Evolutionary conservation across 1,284 basidiomycete genomes (phyloP).

Genomic region (Anthracocystis walkeri): DNA sequence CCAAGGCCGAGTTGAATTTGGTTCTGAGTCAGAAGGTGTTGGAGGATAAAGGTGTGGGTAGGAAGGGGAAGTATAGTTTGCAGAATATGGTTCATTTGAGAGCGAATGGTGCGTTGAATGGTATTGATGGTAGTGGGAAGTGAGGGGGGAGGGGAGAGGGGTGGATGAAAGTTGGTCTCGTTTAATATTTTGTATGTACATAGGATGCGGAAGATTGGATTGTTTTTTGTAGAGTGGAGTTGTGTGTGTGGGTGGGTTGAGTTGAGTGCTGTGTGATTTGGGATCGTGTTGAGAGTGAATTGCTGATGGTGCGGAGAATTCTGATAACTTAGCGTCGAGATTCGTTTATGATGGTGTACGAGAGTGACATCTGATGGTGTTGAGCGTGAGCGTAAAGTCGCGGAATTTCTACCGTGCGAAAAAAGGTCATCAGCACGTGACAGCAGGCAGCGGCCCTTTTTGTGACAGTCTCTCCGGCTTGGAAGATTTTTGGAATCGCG

Average conservation of each 20-base stretch:
- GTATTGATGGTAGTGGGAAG: constrained; percentile 43
- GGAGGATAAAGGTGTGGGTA: constrained; percentile 50
- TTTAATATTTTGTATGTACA: constrained; percentile 8
- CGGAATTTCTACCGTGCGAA: background rate
- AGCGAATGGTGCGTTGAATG: constrained; percentile 62
- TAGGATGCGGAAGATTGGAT: background rate
- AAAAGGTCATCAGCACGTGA: constrained; percentile 1
- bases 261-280: too few species aligned
- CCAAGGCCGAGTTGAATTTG: constrained; percentile 58
- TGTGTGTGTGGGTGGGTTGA: background rate
- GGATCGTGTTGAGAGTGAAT: background rate
- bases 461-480: background rate
- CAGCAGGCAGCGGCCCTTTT: background rate
- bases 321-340: too few species aligned
- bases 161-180: background rate
- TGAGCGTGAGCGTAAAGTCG: background rate
- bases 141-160: background rate
- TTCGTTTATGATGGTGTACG: too few species aligned
- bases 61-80: constrained; percentile 68
- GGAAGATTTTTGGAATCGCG: background rate
- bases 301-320: too few species aligned
- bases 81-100: constrained; percentile 68
- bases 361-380: background rate
- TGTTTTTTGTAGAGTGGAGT: too few species aligned
- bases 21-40: constrained; percentile 62